Evolutionary conservation across 2,329 filamentous ascomycete species (phyloP).

Genomic region (Lecanoromycetidae sp.): DNA sequence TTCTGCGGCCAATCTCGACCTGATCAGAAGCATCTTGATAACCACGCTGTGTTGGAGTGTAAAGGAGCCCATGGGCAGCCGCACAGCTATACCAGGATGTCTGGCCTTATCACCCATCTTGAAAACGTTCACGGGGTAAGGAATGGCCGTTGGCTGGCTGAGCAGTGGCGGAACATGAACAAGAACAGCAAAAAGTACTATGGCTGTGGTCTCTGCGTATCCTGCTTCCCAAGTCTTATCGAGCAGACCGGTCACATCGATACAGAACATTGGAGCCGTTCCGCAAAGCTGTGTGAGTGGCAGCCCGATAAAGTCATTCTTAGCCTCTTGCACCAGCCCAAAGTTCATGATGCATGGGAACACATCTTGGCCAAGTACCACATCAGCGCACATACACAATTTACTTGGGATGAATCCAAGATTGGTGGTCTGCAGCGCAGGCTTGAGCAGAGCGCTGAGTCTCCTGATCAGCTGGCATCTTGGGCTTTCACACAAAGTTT

Average conservation of each 20-base stretch:
- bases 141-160: not conserved
- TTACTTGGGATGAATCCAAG: not conserved
- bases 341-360: not conserved
- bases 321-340: not conserved
- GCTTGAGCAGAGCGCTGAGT: not conserved
- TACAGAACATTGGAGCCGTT: not conserved
- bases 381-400: too few relatives aligned
- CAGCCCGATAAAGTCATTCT: not conserved
- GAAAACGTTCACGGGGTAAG: not conserved
- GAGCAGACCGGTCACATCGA: not conserved
- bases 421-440: not conserved
- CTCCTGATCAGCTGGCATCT: not conserved
- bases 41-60: not conserved
- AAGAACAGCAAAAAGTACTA: not conserved
- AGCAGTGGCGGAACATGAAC: not conserved
- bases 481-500: not conserved
- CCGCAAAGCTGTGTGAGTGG: not conserved
- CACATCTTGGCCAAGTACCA: not conserved
- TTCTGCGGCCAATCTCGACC: not conserved
- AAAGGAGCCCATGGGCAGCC: too few relatives aligned
- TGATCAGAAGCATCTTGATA: not conserved
- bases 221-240: not conserved
- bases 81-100: not conserved
- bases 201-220: not conserved
- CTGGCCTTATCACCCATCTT: not conserved